phyloP scores from a whole-genome alignment of 2,329 filamentous ascomycete species.

The Kalaharituber pfeilii region DNA sequence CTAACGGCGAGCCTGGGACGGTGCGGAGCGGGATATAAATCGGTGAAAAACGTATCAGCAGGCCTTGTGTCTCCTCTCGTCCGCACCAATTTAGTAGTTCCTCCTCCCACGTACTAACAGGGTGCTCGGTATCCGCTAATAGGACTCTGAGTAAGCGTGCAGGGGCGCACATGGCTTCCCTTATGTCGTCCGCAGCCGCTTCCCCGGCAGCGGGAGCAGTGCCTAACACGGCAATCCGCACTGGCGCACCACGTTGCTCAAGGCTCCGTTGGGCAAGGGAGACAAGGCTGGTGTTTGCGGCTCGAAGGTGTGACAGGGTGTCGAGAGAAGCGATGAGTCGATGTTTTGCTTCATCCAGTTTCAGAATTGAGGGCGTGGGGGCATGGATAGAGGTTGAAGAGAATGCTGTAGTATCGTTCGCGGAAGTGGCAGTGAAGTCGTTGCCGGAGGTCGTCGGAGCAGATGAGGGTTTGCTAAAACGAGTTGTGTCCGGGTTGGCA shows the following conservation, averaged over 20 bases:
- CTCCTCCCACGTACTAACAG: neutral
- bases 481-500: no score
- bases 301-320: neutral
- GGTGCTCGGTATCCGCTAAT: neutral
- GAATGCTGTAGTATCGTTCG: no score
- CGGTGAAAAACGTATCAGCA: constrained; percentile 27
- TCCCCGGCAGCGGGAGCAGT: no score
- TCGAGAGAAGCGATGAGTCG: neutral
- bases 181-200: no score
- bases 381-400: neutral
- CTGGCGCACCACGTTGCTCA: neutral
- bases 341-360: no score
- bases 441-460: no score
- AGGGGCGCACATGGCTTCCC: neutral
- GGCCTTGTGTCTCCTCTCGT: neutral
- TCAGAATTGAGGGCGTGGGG: neutral
- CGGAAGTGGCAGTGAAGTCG: no score
- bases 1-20: constrained; percentile 34
- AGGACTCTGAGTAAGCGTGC: neutral
- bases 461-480: no score
- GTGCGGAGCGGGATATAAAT: constrained; percentile 27
- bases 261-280: neutral
- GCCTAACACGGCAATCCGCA: neutral
- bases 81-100: neutral
- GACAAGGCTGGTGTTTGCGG: neutral